phyloP scores from a whole-genome alignment of 2,329 filamentous ascomycete species.

The Cordyceps javanica region DNA sequence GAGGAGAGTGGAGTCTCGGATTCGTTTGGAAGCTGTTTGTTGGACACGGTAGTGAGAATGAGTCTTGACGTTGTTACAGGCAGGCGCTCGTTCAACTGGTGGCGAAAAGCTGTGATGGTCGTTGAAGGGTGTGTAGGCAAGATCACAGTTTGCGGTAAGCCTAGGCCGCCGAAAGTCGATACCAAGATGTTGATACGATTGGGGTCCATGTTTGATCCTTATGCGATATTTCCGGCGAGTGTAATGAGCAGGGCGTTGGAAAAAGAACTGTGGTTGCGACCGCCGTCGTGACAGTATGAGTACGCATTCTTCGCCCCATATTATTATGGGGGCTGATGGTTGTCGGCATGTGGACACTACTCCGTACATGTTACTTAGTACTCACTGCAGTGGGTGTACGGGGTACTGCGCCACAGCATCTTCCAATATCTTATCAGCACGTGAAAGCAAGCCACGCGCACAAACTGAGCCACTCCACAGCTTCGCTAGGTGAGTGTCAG shows the following conservation, averaged over 20 bases:
- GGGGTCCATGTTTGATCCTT: conserved; percentile 43
- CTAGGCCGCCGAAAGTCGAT: conserved; percentile 75
- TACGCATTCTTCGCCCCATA: not conserved
- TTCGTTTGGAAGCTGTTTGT: conserved; percentile 56
- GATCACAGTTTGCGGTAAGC: conserved; percentile 74
- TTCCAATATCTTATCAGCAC: conserved; percentile 23
- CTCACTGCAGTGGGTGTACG: too few relatives aligned
- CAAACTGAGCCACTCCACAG: conserved; percentile 26
- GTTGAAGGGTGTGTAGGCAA: conserved; percentile 64
- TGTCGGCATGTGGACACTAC: not conserved
- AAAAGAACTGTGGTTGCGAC: not conserved
- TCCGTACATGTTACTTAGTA: not conserved
- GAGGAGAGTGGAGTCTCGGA: conserved; percentile 52
- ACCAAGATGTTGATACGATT: conserved; percentile 72
- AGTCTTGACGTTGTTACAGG: conserved; percentile 55
- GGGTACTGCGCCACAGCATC: not conserved
- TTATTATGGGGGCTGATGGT: not conserved
- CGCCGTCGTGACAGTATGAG: not conserved
- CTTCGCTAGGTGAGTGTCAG: conserved; percentile 28
- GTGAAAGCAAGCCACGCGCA: conserved; percentile 25
- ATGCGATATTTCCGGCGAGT: too few relatives aligned
- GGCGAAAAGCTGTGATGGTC: conserved; percentile 60
- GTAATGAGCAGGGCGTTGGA: not conserved
- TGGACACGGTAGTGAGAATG: conserved; percentile 75
- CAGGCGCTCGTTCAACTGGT: conserved; percentile 54